A percentile compares a stretch with the other conserved stretches of the same genome.
These are phyloP conservation scores for Aspergillus tubingensis DNA, from an alignment of 2,329 filamentous ascomycete genomes.

Conservation along the genomic window DNA sequence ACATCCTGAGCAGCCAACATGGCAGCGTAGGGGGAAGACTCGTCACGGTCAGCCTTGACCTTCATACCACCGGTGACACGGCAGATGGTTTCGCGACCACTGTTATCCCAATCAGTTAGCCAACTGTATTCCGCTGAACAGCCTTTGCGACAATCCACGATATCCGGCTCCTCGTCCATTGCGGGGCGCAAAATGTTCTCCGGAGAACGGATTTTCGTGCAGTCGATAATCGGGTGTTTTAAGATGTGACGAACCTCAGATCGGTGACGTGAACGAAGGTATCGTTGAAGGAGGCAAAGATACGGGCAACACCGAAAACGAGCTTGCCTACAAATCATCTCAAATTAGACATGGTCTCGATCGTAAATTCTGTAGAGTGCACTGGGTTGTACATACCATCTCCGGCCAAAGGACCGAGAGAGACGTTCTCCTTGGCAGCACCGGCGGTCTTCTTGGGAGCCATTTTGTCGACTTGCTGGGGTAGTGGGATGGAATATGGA, in stretches of 20 bases:
- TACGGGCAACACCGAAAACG: conserved; percentile 96
- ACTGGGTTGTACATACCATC: conserved; percentile 67
- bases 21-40: conserved; percentile 99
- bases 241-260: conserved; percentile 69
- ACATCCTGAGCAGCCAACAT: conserved; percentile 99
- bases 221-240: neutral
- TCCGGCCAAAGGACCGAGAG: conserved; percentile 92
- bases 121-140: neutral
- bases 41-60: conserved; percentile 99
- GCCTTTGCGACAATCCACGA: neutral
- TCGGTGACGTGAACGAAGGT: conserved; percentile 99
- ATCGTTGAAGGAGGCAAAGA: conserved; percentile 94
- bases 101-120: conserved; percentile 46
- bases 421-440: conserved; percentile 91
- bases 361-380: neutral
- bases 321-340: conserved; percentile 70
- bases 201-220: neutral
- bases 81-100: conserved; percentile 99
- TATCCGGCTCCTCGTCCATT: neutral
- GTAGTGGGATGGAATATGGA: conserved; percentile 47
- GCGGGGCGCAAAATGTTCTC: neutral
- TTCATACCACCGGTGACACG: conserved; percentile 99
- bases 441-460: conserved; percentile 83
- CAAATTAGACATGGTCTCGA: conserved; percentile 11
- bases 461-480: conserved; percentile 66